A percentile compares a stretch with the other conserved stretches of the same genome.
Evolutionary conservation across 1,284 basidiomycete species (phyloP).

Genomic region (Fomitopsis schrenkii): DNA sequence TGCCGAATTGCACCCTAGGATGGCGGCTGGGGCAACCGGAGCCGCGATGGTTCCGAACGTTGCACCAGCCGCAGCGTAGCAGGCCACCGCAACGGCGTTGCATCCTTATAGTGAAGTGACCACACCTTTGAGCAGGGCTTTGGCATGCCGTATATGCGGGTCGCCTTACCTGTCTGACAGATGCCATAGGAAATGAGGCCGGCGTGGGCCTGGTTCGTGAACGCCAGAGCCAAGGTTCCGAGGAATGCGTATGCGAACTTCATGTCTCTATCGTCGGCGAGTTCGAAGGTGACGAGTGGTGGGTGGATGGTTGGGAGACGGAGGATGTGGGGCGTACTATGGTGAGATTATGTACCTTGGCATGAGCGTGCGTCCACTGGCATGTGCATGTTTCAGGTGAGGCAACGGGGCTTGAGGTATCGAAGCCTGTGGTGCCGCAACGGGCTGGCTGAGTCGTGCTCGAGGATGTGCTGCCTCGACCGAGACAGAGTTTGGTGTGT

Average conservation of each 20-base stretch:
- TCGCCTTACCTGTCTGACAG: conserved; percentile 42
- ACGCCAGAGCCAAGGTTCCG: conserved; percentile 14
- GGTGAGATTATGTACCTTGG: no score
- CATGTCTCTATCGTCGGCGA: no score
- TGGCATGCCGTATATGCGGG: neutral
- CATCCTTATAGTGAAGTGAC: conserved; percentile 37
- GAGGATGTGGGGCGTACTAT: no score
- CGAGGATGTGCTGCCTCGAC: no score
- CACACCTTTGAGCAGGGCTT: neutral
- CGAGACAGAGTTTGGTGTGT: no score
- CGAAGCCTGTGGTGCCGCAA: no score
- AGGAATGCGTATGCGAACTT: neutral
- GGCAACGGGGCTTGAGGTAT: no score
- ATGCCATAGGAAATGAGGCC: conserved; percentile 41
- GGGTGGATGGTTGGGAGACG: no score
- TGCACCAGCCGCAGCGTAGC: conserved; percentile 50
- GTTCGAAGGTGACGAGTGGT: no score
- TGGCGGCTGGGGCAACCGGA: conserved; percentile 37
- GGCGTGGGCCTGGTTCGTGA: conserved; percentile 22
- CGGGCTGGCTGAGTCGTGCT: no score
- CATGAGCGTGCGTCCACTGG: no score
- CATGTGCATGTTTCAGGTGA: no score
- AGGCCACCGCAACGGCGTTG: conserved; percentile 45
- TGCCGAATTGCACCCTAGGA: conserved; percentile 46
- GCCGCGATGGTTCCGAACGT: conserved; percentile 45